Conservation (phyloP, 2,329 filamentous ascomycete species). For the Pyrenophora seminiperda region DNA sequence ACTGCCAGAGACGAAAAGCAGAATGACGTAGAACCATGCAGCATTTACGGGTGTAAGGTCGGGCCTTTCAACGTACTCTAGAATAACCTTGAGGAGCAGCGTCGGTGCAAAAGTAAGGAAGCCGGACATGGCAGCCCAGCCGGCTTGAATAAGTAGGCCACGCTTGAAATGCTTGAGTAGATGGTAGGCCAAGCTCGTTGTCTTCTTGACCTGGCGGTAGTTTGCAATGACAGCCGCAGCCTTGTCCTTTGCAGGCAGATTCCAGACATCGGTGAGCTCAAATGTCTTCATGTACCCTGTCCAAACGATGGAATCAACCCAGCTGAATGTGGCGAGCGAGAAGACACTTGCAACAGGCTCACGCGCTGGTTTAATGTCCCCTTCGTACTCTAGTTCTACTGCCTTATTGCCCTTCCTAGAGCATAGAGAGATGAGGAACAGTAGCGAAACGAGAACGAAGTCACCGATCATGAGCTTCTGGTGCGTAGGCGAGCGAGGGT, state of each 20-base stretch:
- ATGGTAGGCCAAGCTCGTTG: constrained; percentile 76
- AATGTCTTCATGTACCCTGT: constrained; percentile 84
- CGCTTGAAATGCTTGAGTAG: constrained; percentile 83
- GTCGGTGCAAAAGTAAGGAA: constrained; percentile 91
- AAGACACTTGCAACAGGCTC: constrained; percentile 88
- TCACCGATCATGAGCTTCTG: constrained; percentile 71
- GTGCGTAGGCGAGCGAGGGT: constrained; percentile 68
- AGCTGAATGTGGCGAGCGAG: constrained; percentile 84
- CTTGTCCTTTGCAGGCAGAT: constrained; percentile 85
- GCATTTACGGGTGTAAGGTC: constrained; percentile 77
- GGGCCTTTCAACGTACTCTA: constrained; percentile 91
- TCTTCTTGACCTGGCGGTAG: constrained; percentile 86
- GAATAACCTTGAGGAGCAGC: constrained; percentile 83
- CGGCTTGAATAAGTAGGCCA: constrained; percentile 74
- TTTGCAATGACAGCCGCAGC: constrained; percentile 77
- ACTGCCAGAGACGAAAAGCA: constrained; percentile 82
- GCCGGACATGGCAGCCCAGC: constrained; percentile 78
- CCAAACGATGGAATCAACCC: constrained; percentile 89
- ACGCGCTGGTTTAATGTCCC: constrained; percentile 80
- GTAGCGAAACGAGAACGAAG: constrained; percentile 74
- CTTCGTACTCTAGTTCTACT: constrained; percentile 86
- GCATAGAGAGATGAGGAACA: constrained; percentile 76
- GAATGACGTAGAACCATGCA: constrained; percentile 92
- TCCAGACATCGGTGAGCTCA: constrained; percentile 89
- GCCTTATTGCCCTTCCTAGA: constrained; percentile 92